Evolutionary conservation across 1,284 basidiomycete species (phyloP), one percentile per base, ranked within the genome.

Genomic region (Cutaneotrichosporon arboriforme): DNA sequence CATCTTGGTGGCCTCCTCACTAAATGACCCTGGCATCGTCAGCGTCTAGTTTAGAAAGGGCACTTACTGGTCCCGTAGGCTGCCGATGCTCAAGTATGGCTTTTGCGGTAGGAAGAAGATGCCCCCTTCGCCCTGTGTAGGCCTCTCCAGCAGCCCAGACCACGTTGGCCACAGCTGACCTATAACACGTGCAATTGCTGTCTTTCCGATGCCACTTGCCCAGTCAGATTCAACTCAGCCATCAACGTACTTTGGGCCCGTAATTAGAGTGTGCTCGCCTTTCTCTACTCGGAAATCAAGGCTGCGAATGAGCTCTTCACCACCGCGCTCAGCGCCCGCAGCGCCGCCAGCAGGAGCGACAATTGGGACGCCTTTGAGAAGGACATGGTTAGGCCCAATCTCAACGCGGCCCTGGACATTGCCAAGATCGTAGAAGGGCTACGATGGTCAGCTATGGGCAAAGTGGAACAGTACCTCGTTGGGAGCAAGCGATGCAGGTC

Each of bases 231-330:
- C 26, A 9, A 18, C 17, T 8, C n/a, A 21, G n/a, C 17, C 15
- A 4, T 13, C 33, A 43, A 63, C 73, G 58, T 37, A 77, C 75
- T 75, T 75, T 15, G 87, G 86, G 1, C 93, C 93, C 0, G 90
- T 94, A 66, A 97, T 90, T 81, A 97, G 87, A 4, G 94, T 78
- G 69, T 97, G 93, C 72, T 96, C 87, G 5, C 89, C 88, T 13
- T 83, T 79, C 49, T 79, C 79, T 51, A 96, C 80, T n/a, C 77
- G 73, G 14, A 97, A 72, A 45, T 80, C 84, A 26, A 97, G 79
- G 52, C 86, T 82, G 54, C 80, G 81, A 34, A 96, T 85, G 26
- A 96, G 80, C 53, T 82, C 80, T 58, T 81, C 79, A 17, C 80
- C 78, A 9, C 80, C 80, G 46, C 78, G 68, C 52, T 77, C 76